Conservation (phyloP, 768 basidiomycete species). For the Leccinellum albellum region DNA sequence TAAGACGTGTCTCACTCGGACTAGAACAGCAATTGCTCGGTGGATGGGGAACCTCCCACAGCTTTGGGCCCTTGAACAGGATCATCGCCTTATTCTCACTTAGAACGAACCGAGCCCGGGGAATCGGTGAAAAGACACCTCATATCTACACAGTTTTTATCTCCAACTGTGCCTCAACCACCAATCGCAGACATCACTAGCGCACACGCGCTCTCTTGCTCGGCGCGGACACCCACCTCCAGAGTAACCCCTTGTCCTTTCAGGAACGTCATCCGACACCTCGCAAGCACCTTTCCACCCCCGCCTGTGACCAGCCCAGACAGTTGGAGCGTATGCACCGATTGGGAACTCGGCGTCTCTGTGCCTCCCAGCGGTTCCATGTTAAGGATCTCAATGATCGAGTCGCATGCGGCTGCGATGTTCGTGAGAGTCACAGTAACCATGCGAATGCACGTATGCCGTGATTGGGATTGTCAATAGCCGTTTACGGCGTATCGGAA, state of each 20-base stretch:
- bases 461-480: slow-evolving; percentile 18
- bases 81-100: not conserved
- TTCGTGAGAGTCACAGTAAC: not conserved
- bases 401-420: slow-evolving; percentile 84
- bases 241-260: slow-evolving; percentile 88
- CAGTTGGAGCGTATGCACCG: slow-evolving; percentile 92
- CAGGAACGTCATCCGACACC: slow-evolving; percentile 94
- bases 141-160: slow-evolving; percentile 1
- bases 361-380: slow-evolving; percentile 97
- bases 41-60: not conserved
- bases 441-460: slow-evolving; percentile 16
- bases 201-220: slow-evolving; percentile 80
- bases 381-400: slow-evolving; percentile 91
- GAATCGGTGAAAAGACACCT: slow-evolving; percentile 6
- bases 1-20: not conserved
- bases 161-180: slow-evolving; percentile 37
- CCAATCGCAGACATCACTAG: slow-evolving; percentile 90
- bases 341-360: slow-evolving; percentile 72
- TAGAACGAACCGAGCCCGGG: not conserved
- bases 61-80: not conserved
- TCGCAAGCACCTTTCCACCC: slow-evolving; percentile 92
- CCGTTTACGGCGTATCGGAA: slow-evolving; percentile 4
- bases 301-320: slow-evolving; percentile 89
- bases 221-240: slow-evolving; percentile 87
- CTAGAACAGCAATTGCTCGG: not conserved